Conservation (phyloP, 331 rosid species). For the Prunus yedoensis region DNA sequence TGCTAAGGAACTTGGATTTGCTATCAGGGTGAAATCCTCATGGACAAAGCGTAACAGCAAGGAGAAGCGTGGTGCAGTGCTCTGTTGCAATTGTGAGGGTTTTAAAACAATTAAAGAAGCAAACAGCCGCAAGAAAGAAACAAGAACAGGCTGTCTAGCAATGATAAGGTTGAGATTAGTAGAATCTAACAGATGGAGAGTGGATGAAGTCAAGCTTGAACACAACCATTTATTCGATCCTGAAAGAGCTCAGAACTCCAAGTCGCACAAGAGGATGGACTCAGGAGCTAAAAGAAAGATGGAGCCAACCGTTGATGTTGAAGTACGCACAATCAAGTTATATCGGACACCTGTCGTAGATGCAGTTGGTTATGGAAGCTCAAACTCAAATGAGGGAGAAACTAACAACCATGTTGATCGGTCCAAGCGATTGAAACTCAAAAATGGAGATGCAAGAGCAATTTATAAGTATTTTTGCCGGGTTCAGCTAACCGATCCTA, state of each 20-base stretch:
- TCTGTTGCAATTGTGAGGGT: conserved; percentile 97
- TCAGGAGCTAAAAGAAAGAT: conserved; percentile 71
- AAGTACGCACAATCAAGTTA: conserved; percentile 87
- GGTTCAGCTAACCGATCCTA: conserved; percentile 69
- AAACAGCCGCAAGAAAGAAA: conserved; percentile 82
- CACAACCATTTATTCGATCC: conserved; percentile 96
- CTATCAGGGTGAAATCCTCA: conserved; percentile 90
- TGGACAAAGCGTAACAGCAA: conserved; percentile 98
- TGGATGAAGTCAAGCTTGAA: conserved; percentile 91
- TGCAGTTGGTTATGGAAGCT: conserved; percentile 55
- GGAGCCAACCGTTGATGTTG: conserved; percentile 77
- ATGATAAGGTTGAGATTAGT: conserved; percentile 93
- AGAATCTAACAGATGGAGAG: conserved; percentile 88
- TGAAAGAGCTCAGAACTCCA: conserved; percentile 90
- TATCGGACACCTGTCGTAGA: conserved; percentile 65
- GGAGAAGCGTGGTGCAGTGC: conserved; percentile 97
- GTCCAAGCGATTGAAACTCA: conserved; percentile 64
- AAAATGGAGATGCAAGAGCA: conserved; percentile 63
- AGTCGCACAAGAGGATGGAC: conserved; percentile 89
- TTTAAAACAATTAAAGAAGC: conserved; percentile 83
- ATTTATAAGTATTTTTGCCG: conserved; percentile 61
- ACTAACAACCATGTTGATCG: conserved; percentile 32
- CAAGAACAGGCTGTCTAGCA: conserved; percentile 93
- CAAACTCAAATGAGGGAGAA: conserved; percentile 64
- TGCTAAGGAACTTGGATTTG: conserved; percentile 86